Evolutionary conservation across 1,139 yeast genomes (phyloP).

Genomic region (Eremothecium coryli): DNA sequence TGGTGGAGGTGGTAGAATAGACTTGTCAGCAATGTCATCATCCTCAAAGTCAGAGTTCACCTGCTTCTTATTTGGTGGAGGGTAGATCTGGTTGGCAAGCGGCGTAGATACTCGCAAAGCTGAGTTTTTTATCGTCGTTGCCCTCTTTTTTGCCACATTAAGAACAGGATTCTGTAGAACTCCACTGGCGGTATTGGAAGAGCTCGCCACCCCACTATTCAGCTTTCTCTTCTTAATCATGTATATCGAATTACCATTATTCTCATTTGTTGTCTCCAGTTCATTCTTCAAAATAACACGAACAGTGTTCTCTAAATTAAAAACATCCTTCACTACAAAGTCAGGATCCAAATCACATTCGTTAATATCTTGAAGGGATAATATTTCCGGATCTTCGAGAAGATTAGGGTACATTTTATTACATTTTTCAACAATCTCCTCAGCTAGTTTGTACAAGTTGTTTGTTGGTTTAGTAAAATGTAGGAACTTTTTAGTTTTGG

Average conservation of each 20-base stretch:
- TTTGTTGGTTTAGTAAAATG: constrained; percentile 46
- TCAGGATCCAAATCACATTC: constrained; percentile 75
- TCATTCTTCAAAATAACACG: constrained; percentile 45
- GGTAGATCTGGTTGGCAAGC: constrained; percentile 33
- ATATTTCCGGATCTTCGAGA: constrained; percentile 43
- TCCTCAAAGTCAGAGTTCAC: constrained; percentile 24
- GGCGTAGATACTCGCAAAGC: constrained; percentile 32
- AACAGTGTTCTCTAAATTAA: constrained; percentile 44
- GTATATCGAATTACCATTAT: constrained; percentile 14
- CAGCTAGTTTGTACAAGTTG: constrained; percentile 39
- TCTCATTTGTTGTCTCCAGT: constrained; percentile 17
- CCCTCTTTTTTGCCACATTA: constrained; percentile 25
- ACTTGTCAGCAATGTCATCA: constrained; percentile 26
- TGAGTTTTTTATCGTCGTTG: constrained; percentile 16
- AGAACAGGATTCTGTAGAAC: constrained; percentile 13
- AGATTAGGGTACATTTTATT: constrained; percentile 51
- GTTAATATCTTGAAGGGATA: constrained; percentile 52
- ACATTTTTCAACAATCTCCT: constrained; percentile 45
- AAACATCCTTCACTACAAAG: constrained; percentile 52
- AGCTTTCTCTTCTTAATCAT: constrained; percentile 19
- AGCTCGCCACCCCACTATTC: constrained; percentile 11
- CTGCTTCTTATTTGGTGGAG: constrained; percentile 20
- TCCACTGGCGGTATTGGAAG: constrained; percentile 1
- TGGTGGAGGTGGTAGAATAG: constrained; percentile 30
- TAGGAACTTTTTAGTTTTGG: constrained; percentile 42